Base-by-base conservation (phyloP, 2,329 filamentous ascomycete species). In the Mollisia scopiformis region DNA sequence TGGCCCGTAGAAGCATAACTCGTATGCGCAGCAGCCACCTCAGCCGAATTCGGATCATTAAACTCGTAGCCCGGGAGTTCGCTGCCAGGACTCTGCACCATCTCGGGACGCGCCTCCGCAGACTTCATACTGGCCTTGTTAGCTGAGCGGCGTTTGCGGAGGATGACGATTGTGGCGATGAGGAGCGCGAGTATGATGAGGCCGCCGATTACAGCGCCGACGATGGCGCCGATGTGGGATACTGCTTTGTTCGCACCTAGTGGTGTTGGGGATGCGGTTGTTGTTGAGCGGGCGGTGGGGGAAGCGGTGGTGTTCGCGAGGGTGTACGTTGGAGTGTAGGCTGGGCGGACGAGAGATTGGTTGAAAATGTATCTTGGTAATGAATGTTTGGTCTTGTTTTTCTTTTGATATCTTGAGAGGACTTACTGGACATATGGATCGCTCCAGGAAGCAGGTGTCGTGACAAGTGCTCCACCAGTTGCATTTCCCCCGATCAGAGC, bases 401-500 rank as follows among this genome's bases (percentile, higher is more conserved):
- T n/a, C n/a, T n/a, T n/a, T n/a, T n/a, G n/a, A n/a, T n/a, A n/a
- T n/a, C n/a, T n/a, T n/a, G n/a, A n/a, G n/a, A n/a, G n/a, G 28
- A 70, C 55, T 57, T 68, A 59, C 51, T 69, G 68, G 33, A 71
- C 55, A 51, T 71, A 70, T 5, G 63, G 25, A 51, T 71, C 67
- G 33, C 62, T 65, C 69, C 69, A 71, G 1, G 55, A 31, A 3
- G 58, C 33, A 19, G 69, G 67, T 2, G 33, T 57, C 3, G 43
- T 61, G 16, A 62, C 64, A 64, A 59, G 39, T 1, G 80, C 64
- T 75, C 76, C 69, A 68, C 78, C 60, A 71, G 73, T 55, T 69
- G 71, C 43, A 73, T 76, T 57, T 69, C 78, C 53, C 75, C 76
- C 70, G 77, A 79, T 66, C 78, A 77, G 62, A 77, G 78, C 63